Conservation (phyloP, 768 basidiomycete species). For the Psilocybe tampanensis region DNA sequence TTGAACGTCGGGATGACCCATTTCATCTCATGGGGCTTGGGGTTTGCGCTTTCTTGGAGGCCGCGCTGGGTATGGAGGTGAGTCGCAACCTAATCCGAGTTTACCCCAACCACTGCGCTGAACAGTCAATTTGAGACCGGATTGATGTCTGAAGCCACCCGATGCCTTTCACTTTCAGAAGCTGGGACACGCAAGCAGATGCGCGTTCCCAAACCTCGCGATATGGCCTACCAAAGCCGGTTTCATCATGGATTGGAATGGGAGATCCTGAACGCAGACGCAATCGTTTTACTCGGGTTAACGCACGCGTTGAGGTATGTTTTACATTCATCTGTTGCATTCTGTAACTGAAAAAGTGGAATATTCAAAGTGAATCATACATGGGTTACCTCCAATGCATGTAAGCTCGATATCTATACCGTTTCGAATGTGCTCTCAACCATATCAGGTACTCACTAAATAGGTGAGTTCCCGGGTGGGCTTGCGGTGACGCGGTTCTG, state of each 20-base stretch:
- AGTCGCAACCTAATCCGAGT: too few relatives aligned
- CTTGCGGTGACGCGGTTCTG: not conserved
- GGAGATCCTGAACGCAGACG: constrained; percentile 77
- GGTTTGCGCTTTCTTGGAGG: constrained; percentile 74
- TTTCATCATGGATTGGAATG: constrained; percentile 72
- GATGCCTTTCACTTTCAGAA: constrained; percentile 58
- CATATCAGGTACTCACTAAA: constrained; percentile 49
- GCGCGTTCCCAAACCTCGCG: constrained; percentile 33
- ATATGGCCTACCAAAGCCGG: constrained; percentile 32
- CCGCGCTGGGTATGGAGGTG: constrained; percentile 82
- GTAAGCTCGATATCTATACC: constrained; percentile 35
- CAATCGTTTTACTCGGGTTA: constrained; percentile 68
- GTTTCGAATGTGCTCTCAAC: not conserved
- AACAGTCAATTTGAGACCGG: constrained; percentile 39
- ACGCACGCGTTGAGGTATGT: constrained; percentile 69
- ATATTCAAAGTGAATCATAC: constrained; percentile 65
- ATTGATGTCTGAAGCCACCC: constrained; percentile 64
- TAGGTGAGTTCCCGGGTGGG: constrained; percentile 37
- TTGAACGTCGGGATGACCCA: constrained; percentile 56
- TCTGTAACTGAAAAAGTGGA: not conserved
- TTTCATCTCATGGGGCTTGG: constrained; percentile 77
- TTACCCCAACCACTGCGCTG: too few relatives aligned
- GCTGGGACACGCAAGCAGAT: constrained; percentile 58
- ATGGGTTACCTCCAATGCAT: constrained; percentile 81
- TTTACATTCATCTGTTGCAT: not conserved